Evolutionary conservation across 495 filamentous ascomycete species (phyloP), one percentile per base, ranked within the genome.

Genomic region (Lentithecium fluviatile): DNA sequence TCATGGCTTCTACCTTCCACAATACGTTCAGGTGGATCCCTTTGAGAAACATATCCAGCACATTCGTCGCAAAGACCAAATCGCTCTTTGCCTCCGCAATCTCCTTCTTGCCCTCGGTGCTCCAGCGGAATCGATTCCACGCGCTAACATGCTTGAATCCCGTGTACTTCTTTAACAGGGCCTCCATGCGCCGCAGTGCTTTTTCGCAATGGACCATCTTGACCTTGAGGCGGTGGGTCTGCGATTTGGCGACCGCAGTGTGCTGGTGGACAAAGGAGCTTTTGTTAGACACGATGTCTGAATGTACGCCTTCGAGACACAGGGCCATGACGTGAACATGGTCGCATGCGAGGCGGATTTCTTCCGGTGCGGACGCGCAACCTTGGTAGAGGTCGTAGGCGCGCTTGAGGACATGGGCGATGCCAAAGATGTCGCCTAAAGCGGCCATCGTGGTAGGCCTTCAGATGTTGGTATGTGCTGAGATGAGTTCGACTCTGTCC

Each of bases 51-150:
- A 53, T 15, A 24, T 65, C 56, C 17, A 65, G 50, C 48, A 56
- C 21, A 1, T 4, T 24, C 19, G 34, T 59, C 3, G 40, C 29
- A 5, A 65, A 13, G 19, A 65, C 45, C 43, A 65, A 29, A 60
- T 65, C 62, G 1, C 24, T 32, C 37, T 59, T 54, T 10, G 37
- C 32, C 17, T 60, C 50, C 13, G 55, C 56, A 24, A 65, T 60
- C 45, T 65, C 62, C 21, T 52, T 53, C 38, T 60, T 65, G 15
- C 62, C 62, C 20, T 53, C 45, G 6, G 21, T 50, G 6, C 47
- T 56, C 62, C 62, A 65, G 10, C 21, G 32, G 29, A 55, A 65
- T n/a, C 38, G 34, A 15, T 65, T 37, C 62, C 62, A 65, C 1
- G 6, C 21, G 5, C 29, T 47, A 1, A 52, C 42, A 17, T 47